Evolutionary conservation across 345 rosid genomes (phyloP).

Genomic region (Durio zibethinus): DNA sequence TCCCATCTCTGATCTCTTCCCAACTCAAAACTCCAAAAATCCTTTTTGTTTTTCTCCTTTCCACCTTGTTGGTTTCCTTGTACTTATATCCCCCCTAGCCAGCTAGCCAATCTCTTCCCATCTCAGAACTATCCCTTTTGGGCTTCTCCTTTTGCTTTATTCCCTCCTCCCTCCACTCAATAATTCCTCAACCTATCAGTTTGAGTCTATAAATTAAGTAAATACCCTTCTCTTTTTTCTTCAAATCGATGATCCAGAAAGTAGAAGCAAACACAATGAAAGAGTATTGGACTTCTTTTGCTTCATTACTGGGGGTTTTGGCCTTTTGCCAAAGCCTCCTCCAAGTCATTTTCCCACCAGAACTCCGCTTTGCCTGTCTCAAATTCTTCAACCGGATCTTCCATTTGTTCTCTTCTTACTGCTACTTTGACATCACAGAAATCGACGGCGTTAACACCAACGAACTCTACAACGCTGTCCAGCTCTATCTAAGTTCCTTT

Average conservation of each 20-base stretch:
- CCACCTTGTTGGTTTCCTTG: constrained; percentile 18
- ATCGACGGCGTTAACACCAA: constrained; percentile 96
- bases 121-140: background rate
- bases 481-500: constrained; percentile 80
- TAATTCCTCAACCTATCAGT: background rate
- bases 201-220: constrained; percentile 9
- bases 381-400: constrained; percentile 52
- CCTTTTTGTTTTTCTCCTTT: constrained; percentile 15
- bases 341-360: constrained; percentile 77
- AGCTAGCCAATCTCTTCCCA: background rate
- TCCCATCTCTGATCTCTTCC: constrained; percentile 29
- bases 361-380: constrained; percentile 72
- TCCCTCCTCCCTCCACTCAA: constrained; percentile 1
- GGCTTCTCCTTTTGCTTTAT: constrained; percentile 4
- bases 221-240: constrained; percentile 4
- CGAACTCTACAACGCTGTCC: constrained; percentile 96
- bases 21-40: constrained; percentile 22
- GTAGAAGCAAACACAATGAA: constrained; percentile 37
- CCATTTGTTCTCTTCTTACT: constrained; percentile 55
- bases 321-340: constrained; percentile 80
- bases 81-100: constrained; percentile 9
- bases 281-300: constrained; percentile 78
- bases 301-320: constrained; percentile 69
- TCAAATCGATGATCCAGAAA: background rate
- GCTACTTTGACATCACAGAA: constrained; percentile 88